Base-by-base conservation (phyloP, 345 rosid species). In the Eutrema heterophyllum region DNA sequence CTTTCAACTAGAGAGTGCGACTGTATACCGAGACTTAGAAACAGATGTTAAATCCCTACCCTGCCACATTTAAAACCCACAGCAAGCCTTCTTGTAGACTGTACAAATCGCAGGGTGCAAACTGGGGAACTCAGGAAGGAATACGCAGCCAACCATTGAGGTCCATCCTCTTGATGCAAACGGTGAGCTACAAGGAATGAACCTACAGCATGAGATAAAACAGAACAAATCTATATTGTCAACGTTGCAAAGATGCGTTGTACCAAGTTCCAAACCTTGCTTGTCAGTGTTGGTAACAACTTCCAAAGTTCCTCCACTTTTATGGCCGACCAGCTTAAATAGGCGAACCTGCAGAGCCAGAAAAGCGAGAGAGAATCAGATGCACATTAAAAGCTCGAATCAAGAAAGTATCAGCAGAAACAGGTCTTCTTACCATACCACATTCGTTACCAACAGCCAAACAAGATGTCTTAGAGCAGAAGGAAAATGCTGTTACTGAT, bases 31-130 rank as follows among this genome's bases (percentile, higher is more conserved):
- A 65, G 61, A 57, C 48, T 64, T 56, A 48, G 51, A 74, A 71
- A 77, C 39, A 27, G 49, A 49, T 54, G 61, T 44, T 73, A 65
- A 82, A 63, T 80, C 84, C 58, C 65, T 66, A 93, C 98, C 82
- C 65, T 81, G 77, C 94, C 93, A 83, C 93, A 87, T 57, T 83
- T 79, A 86, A 86, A 90, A 65, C 94, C 97, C 30, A 90, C 93
- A 41, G 86, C 91, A 69, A 93, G 92, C 82, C 77, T 85, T 71
- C 64, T 70, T 68, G 88, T 86, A 76, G 49, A 80, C 55, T 84
- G 81, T 43, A 86, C 76, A 72, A 89, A 86, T 60, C 73, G 79
- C 52, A 91, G 71, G 35, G 81, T 63, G 70, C 80, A 72, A 40
- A 91, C 74, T 14, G 91, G 86, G 72, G 98, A 91, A 70, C 41